Conservation (phyloP, 75 land plant species). For the Pinus tabuliformis region DNA sequence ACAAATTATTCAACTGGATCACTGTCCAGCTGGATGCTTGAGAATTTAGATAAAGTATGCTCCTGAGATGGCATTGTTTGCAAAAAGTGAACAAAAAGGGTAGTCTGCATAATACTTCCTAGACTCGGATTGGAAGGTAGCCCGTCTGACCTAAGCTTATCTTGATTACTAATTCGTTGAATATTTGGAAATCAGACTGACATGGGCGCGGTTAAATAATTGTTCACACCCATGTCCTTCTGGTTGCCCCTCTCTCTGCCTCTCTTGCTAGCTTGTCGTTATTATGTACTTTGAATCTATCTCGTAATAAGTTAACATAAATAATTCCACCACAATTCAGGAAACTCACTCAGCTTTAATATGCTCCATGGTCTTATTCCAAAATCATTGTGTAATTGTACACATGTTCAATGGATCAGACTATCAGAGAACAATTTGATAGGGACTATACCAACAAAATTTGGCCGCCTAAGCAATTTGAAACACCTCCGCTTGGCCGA, state of each 20-base stretch:
- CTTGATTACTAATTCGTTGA: no score
- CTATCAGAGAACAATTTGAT: constrained; percentile 51
- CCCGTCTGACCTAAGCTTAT: background rate
- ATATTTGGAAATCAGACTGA: no score
- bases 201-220: no score
- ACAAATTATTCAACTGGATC: no score
- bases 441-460: constrained; percentile 51
- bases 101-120: no score
- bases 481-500: constrained; percentile 59
- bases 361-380: constrained; percentile 49
- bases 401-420: constrained; percentile 45
- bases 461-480: constrained; percentile 24
- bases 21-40: no score
- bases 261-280: constrained; percentile 22
- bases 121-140: no score
- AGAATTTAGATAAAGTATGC: no score
- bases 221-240: no score
- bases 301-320: constrained; percentile 47
- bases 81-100: no score
- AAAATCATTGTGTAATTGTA: constrained; percentile 11
- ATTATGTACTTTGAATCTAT: constrained; percentile 54
- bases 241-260: constrained; percentile 8
- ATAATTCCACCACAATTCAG: constrained; percentile 23
- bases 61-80: no score
- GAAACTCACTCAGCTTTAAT: constrained; percentile 40